These are phyloP conservation scores for Colletotrichum incanum DNA, from an alignment of 2,329 filamentous ascomycete species.

Conservation along the genomic window DNA sequence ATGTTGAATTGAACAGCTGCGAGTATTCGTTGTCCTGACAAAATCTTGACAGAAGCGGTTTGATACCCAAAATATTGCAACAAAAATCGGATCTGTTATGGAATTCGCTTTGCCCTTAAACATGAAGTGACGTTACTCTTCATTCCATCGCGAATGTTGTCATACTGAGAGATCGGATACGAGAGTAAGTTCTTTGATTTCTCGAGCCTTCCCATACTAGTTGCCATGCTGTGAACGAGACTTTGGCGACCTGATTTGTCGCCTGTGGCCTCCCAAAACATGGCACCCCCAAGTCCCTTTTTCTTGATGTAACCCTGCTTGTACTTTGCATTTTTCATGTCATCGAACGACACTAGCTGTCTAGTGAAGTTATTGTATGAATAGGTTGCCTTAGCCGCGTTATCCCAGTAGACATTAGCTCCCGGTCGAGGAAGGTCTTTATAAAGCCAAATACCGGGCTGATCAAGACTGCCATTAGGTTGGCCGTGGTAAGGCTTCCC, in stretches of 20 bases:
- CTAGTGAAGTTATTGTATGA: slow-evolving; percentile 74
- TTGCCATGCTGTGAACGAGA: slow-evolving; percentile 28
- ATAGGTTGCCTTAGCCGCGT: slow-evolving; percentile 76
- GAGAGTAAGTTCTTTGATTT: slow-evolving; percentile 23
- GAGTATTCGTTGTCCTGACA: background rate
- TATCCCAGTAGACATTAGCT: slow-evolving; percentile 71
- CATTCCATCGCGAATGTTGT: slow-evolving; percentile 33
- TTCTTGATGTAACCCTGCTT: slow-evolving; percentile 78
- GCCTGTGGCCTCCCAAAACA: slow-evolving; percentile 88
- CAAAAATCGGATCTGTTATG: background rate
- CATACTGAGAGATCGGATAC: slow-evolving; percentile 32
- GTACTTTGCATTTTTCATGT: slow-evolving; percentile 68
- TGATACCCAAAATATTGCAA: background rate
- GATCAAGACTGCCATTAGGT: slow-evolving; percentile 79
- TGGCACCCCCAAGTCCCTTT: slow-evolving; percentile 78
- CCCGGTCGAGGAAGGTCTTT: slow-evolving; percentile 79
- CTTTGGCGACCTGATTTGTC: slow-evolving; percentile 71
- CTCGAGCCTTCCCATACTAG: slow-evolving; percentile 22
- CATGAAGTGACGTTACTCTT: background rate
- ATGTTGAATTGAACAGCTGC: background rate
- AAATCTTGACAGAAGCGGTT: too few relatives aligned
- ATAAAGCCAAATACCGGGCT: slow-evolving; percentile 81
- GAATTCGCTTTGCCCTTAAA: background rate
- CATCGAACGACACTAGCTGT: slow-evolving; percentile 82
- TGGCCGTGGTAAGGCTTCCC: slow-evolving; percentile 76